Percentiles rank a stretch among this genome's conserved stretches.
These are phyloP conservation scores for Malassezia equina DNA, from an alignment of 1,284 basidiomycete species.

Conservation along the genomic window DNA sequence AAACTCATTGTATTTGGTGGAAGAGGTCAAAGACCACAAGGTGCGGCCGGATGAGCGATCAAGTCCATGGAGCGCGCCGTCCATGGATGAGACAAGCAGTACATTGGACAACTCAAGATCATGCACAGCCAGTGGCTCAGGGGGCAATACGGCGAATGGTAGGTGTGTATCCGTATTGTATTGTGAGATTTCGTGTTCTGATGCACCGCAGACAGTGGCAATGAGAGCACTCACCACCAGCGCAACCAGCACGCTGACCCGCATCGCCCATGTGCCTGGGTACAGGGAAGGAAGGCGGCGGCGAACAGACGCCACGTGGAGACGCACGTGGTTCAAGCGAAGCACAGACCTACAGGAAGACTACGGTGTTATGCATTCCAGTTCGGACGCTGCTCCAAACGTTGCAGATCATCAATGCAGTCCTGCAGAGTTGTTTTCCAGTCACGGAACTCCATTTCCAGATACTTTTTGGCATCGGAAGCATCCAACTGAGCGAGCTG, in stretches of 20 bases:
- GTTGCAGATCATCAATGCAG: constrained; percentile 26
- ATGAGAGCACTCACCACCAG: neutral
- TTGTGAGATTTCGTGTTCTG: neutral
- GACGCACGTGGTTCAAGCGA: neutral
- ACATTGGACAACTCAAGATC: constrained; percentile 62
- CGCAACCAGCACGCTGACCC: constrained; percentile 1
- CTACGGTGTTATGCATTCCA: constrained; percentile 16
- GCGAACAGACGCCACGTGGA: neutral
- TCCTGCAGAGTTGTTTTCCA: constrained; percentile 36
- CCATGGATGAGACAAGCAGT: constrained; percentile 74
- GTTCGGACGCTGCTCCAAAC: constrained; percentile 23
- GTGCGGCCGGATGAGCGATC: constrained; percentile 62
- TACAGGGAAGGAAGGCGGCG: neutral
- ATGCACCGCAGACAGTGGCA: neutral
- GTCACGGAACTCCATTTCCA: constrained; percentile 26
- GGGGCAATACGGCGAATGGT: constrained; percentile 9
- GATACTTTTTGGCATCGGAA: constrained; percentile 19
- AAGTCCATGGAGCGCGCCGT: constrained; percentile 76
- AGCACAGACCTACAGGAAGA: neutral
- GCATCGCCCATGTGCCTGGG: constrained; percentile 4
- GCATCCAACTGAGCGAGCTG: constrained; percentile 25
- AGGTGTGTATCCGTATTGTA: neutral
- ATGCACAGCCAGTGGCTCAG: neutral
- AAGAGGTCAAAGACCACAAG: constrained; percentile 26
- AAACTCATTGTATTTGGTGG: neutral